Percentiles rank a stretch among this genome's conserved stretches.
Evolutionary conservation across 1,139 yeast genomes (phyloP).

Genomic region (Scheffersomyces titani): DNA sequence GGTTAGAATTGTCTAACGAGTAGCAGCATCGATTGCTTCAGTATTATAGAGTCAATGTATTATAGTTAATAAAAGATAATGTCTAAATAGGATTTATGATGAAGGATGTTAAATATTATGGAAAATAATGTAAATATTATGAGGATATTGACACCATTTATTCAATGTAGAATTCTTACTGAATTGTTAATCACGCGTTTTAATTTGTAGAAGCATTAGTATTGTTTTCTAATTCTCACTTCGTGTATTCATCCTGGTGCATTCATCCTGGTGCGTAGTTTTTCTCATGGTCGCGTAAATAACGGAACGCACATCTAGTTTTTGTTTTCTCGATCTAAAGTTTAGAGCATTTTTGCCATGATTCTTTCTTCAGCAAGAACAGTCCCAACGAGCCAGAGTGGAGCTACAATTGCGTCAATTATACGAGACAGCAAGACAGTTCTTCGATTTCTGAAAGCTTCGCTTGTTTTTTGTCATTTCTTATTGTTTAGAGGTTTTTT

Average conservation of each 20-base stretch:
- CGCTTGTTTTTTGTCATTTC: not conserved
- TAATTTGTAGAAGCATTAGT: too few relatives aligned
- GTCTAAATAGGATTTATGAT: not conserved
- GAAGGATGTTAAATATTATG: not conserved
- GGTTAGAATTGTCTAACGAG: constrained; percentile 20
- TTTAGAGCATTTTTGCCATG: not conserved
- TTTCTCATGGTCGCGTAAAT: not conserved
- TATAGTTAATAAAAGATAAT: not conserved
- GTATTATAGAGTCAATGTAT: constrained; percentile 1
- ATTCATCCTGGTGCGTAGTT: not conserved
- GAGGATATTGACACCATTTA: not conserved
- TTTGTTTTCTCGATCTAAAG: not conserved
- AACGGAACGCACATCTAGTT: not conserved
- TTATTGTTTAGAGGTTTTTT: not conserved
- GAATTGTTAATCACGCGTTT: too few relatives aligned
- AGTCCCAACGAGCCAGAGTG: not conserved
- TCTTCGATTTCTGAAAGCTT: not conserved
- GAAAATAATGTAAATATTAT: not conserved
- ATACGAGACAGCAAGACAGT: not conserved
- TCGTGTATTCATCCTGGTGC: not conserved
- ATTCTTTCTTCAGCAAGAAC: not conserved
- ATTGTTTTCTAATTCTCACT: too few relatives aligned
- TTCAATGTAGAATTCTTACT: too few relatives aligned
- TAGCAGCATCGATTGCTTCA: not conserved
- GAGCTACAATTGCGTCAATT: not conserved